These are phyloP conservation scores for Fistulinella cinereoalba DNA, from an alignment of 1,284 basidiomycete species.

Conservation along the genomic window DNA sequence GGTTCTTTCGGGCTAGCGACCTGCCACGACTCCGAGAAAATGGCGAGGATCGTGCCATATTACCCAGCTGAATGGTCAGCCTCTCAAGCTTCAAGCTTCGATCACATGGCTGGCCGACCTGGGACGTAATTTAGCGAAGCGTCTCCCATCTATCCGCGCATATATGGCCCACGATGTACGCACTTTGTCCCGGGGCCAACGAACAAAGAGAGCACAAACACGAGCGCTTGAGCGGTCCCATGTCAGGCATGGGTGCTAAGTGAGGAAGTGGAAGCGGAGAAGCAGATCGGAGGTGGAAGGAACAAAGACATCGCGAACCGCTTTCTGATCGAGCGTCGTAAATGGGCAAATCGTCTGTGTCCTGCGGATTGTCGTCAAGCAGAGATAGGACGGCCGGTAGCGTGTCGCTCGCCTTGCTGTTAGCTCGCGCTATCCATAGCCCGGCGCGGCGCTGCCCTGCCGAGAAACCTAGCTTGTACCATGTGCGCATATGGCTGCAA, in stretches of 20 bases:
- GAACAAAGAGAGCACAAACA: background rate
- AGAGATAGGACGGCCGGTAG: too few species aligned
- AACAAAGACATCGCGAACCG: conserved; percentile 11
- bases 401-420: too few species aligned
- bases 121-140: conserved; percentile 11
- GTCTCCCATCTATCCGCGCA: background rate
- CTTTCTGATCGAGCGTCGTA: conserved; percentile 7
- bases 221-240: conserved; percentile 7
- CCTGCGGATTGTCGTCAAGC: conserved; percentile 4
- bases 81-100: conserved; percentile 11
- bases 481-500: conserved; percentile 8
- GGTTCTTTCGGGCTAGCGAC: conserved; percentile 5
- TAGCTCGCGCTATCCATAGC: too few species aligned
- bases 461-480: background rate
- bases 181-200: background rate
- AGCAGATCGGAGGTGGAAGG: conserved; percentile 27
- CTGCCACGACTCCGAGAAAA: conserved; percentile 12
- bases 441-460: too few species aligned
- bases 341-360: conserved; percentile 12
- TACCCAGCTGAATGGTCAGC: conserved; percentile 5
- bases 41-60: conserved; percentile 12
- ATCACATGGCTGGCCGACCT: conserved; percentile 8
- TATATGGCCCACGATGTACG: background rate
- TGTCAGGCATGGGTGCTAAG: conserved; percentile 16
- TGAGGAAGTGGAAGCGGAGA: conserved; percentile 20